Evolutionary conservation across 176 grass and related monocot species (phyloP).

Genomic region (Triticum turgidum): DNA sequence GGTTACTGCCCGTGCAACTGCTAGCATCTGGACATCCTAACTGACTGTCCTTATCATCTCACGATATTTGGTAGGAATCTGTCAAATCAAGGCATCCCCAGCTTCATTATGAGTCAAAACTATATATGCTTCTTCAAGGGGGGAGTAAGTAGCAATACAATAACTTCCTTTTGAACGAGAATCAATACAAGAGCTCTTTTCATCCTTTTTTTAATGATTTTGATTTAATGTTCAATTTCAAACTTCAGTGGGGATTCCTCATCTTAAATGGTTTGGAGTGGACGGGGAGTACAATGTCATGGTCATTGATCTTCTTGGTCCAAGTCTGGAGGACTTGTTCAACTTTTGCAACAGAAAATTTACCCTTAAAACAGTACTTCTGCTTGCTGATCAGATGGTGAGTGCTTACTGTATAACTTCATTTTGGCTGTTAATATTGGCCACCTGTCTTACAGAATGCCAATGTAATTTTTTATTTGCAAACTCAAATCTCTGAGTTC

Average conservation of each 20-base stretch:
- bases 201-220: background rate
- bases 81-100: constrained; percentile 94
- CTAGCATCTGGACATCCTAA: constrained; percentile 8
- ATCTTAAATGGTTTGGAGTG: constrained; percentile 83
- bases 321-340: constrained; percentile 83
- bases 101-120: constrained; percentile 88
- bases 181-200: background rate
- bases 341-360: constrained; percentile 85
- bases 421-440: constrained; percentile 13
- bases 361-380: constrained; percentile 88
- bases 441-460: background rate
- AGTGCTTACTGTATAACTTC: background rate
- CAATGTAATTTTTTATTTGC: background rate
- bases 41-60: constrained; percentile 19
- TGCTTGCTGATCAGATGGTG: constrained; percentile 89
- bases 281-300: constrained; percentile 94
- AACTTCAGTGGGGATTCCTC: constrained; percentile 79
- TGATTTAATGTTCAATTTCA: constrained; percentile 19
- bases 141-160: constrained; percentile 61
- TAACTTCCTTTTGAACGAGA: background rate
- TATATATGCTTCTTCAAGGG: constrained; percentile 93
- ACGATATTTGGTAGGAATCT: constrained; percentile 68
- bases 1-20: constrained; percentile 1
- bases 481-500: background rate
- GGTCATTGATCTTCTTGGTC: constrained; percentile 96